Conservation (phyloP, 75 land plant genomes). For the Selaginella tamariscina region DNA sequence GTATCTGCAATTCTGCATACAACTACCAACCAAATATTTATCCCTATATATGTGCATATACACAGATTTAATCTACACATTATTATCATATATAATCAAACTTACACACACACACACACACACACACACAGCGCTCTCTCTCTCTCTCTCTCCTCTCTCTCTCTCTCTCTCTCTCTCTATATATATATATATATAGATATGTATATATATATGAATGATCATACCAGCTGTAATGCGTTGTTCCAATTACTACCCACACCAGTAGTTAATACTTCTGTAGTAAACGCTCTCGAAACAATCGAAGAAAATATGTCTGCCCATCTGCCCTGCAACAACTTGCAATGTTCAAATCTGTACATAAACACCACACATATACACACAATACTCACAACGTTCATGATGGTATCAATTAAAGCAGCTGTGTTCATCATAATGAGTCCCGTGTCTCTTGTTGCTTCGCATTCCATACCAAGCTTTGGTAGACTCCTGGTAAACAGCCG, state of each 20-base stretch:
- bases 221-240: conserved; percentile 60
- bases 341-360: background rate
- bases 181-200: no score
- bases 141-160: no score
- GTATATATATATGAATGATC: no score
- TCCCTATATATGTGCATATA: background rate
- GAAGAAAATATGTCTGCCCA: conserved; percentile 73
- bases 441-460: conserved; percentile 61
- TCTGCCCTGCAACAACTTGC: conserved; percentile 38
- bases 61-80: background rate
- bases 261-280: conserved; percentile 40
- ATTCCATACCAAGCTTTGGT: conserved; percentile 34
- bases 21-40: conserved; percentile 30
- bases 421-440: conserved; percentile 54
- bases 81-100: background rate
- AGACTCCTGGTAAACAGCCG: conserved; percentile 34
- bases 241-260: conserved; percentile 43
- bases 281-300: conserved; percentile 55
- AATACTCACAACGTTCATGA: conserved; percentile 52
- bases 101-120: background rate
- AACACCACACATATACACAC: background rate
- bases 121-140: no score
- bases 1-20: conserved; percentile 64
- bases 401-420: conserved; percentile 44
- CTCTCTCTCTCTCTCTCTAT: no score